Conservation (phyloP, 441 rosid genomes). For the Bocquillonia castaneifolia region DNA sequence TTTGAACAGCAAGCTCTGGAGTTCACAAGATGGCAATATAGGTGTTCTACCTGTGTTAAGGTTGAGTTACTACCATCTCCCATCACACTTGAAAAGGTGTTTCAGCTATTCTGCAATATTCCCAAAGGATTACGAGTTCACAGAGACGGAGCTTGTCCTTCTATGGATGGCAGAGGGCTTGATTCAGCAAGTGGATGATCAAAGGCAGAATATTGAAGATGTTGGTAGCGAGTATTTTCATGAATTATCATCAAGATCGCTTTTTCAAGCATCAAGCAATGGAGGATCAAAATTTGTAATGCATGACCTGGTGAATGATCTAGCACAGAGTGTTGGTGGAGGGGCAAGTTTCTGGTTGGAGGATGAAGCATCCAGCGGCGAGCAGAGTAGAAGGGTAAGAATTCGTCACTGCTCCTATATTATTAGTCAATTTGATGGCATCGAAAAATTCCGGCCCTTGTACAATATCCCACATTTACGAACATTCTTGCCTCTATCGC, state of each 20-base stretch:
- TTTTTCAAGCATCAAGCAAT: slow-evolving; percentile 17
- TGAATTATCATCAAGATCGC: slow-evolving; percentile 22
- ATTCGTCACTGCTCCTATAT: slow-evolving; percentile 9
- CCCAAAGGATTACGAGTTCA: slow-evolving; percentile 8
- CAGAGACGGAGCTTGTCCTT: not conserved
- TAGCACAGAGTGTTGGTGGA: slow-evolving; percentile 22
- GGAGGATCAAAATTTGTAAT: slow-evolving; percentile 8
- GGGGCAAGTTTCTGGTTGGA: slow-evolving; percentile 14
- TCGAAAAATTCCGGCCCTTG: slow-evolving; percentile 3
- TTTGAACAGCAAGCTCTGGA: not conserved
- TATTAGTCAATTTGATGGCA: not conserved
- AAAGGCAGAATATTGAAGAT: slow-evolving; percentile 18
- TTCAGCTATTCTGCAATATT: slow-evolving; percentile 11
- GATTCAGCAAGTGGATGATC: slow-evolving; percentile 11
- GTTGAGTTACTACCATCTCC: slow-evolving; percentile 11
- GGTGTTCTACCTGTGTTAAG: not conserved
- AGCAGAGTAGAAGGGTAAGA: not conserved
- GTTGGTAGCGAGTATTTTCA: slow-evolving; percentile 25
- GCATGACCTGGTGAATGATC: slow-evolving; percentile 31
- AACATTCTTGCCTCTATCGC: not conserved
- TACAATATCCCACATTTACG: not conserved
- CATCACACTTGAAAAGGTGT: slow-evolving; percentile 7
- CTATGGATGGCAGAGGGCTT: slow-evolving; percentile 23
- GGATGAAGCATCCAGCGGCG: not conserved
- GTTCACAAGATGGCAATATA: not conserved